phyloP scores from a whole-genome alignment of 495 filamentous ascomycete genomes.

The Penicillium longicatenatum region DNA sequence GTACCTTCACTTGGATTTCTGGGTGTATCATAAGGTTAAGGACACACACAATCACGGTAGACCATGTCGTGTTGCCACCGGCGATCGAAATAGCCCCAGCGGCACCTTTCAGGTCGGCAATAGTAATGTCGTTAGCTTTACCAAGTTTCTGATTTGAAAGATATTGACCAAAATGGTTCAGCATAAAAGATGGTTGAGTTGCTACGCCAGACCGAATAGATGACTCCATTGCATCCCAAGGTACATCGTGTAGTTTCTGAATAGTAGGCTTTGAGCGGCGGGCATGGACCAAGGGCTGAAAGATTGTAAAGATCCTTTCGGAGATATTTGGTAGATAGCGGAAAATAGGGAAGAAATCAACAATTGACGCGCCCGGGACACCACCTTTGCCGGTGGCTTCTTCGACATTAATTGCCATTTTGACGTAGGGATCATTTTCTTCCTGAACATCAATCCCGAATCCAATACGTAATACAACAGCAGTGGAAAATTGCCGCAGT shows the following conservation, averaged over 20 bases:
- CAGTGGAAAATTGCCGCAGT: constrained; percentile 20
- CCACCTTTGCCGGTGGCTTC: constrained; percentile 46
- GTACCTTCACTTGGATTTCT: constrained; percentile 45
- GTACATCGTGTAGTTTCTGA: constrained; percentile 31
- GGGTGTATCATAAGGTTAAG: constrained; percentile 44
- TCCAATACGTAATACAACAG: constrained; percentile 42
- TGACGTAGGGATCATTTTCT: constrained; percentile 45
- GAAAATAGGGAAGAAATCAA: constrained; percentile 45
- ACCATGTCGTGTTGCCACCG: constrained; percentile 50
- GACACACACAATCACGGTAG: constrained; percentile 40
- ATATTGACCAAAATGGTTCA: constrained; percentile 20
- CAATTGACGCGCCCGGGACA: constrained; percentile 40
- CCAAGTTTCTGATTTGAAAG: constrained; percentile 25
- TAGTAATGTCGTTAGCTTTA: constrained; percentile 34
- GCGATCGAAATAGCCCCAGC: constrained; percentile 53
- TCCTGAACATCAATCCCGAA: constrained; percentile 46
- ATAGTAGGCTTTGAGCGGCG: constrained; percentile 18
- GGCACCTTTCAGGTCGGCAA: constrained; percentile 52
- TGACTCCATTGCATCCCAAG: constrained; percentile 43
- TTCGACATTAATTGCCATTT: constrained; percentile 46
- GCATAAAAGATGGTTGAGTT: constrained; percentile 36
- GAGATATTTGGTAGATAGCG: constrained; percentile 22
- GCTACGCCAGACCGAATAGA: constrained; percentile 41
- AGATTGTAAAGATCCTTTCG: constrained; percentile 20
- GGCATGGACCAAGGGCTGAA: constrained; percentile 23